A percentile compares a stretch with the other conserved stretches of the same genome.
Conservation (phyloP, 2,329 filamentous ascomycete genomes). For the Zalaria sp. region DNA sequence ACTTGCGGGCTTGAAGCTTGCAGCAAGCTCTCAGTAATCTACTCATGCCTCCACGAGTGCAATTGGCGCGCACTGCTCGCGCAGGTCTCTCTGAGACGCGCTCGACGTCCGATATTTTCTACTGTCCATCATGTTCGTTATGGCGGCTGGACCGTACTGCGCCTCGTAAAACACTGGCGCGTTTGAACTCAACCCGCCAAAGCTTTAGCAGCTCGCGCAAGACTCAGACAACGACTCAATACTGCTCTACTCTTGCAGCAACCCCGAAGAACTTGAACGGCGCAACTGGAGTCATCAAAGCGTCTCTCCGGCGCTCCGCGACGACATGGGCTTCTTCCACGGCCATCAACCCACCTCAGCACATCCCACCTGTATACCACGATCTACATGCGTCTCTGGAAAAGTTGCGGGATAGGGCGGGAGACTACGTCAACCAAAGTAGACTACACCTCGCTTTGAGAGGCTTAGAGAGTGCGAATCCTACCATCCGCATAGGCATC, state of each 20-base stretch:
- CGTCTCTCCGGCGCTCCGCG: constrained; percentile 1
- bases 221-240: neutral
- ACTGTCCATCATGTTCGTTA: constrained; percentile 14
- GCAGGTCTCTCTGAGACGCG: constrained; percentile 10
- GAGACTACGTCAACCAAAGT: constrained; percentile 51
- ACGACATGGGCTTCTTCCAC: constrained; percentile 32
- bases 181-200: neutral
- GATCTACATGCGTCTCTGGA: constrained; percentile 47
- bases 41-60: constrained; percentile 27
- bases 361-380: constrained; percentile 36
- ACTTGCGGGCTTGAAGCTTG: too few species aligned
- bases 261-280: neutral
- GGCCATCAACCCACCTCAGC: constrained; percentile 38
- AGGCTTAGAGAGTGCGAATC: constrained; percentile 41
- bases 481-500: constrained; percentile 43
- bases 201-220: neutral
- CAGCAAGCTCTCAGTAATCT: too few species aligned
- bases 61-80: constrained; percentile 19
- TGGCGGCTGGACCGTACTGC: constrained; percentile 9
- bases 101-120: constrained; percentile 15
- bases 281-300: neutral
- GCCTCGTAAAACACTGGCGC: neutral
- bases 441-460: constrained; percentile 57
- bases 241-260: neutral
- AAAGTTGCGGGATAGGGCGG: constrained; percentile 46